These are phyloP conservation scores for Draba incana DNA, from an alignment of 345 rosid genomes.

Conservation along the genomic window DNA sequence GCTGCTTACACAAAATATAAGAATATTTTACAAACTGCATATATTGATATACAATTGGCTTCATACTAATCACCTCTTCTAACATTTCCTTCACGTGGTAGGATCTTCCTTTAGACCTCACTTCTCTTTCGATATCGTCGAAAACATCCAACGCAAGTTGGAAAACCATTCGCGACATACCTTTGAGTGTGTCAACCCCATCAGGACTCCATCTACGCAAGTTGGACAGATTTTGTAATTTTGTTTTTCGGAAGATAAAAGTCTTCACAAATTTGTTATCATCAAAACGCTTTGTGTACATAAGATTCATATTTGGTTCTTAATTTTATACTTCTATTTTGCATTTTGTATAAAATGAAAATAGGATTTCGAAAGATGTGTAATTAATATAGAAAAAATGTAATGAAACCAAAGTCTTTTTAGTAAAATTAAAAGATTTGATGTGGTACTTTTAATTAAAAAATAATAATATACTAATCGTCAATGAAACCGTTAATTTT, in stretches of 20 bases:
- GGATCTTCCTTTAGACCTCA: constrained; percentile 2
- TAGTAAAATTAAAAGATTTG: no score
- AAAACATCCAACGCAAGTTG: constrained; percentile 12
- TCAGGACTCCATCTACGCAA: constrained; percentile 20
- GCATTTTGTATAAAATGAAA: no score
- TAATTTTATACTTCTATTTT: no score
- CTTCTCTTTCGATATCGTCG: constrained; percentile 8
- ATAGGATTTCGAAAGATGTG: no score
- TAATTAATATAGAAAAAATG: no score
- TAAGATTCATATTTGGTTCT: no score
- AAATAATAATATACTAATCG: no score
- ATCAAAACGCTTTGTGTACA: no score
- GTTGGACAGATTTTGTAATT: neutral
- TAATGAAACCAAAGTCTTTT: no score
- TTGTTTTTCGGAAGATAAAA: neutral
- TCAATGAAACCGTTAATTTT: no score
- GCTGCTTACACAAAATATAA: neutral
- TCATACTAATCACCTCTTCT: constrained; percentile 29
- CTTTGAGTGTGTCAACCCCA: neutral
- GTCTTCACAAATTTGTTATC: no score
- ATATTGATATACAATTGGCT: neutral
- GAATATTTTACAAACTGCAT: neutral
- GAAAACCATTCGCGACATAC: neutral
- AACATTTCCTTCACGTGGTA: constrained; percentile 12
- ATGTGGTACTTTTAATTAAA: no score